Evolutionary conservation across 2,329 filamentous ascomycete genomes (phyloP), one percentile per base, ranked within the genome.

Genomic region (Neonectria coccinea): DNA sequence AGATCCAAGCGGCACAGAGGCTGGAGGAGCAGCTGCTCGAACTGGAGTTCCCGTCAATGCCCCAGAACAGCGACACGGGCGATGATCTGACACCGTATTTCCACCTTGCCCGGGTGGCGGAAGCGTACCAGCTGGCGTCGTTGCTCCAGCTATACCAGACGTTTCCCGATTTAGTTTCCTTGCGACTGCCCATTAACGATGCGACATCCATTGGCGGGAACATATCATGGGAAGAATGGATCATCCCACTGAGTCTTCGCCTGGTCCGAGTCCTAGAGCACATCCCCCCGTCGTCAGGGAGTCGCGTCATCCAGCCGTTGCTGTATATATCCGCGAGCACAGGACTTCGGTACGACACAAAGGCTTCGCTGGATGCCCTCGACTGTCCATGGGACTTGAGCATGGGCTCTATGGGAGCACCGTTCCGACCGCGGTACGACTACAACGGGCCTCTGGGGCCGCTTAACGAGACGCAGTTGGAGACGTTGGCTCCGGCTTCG

Each of bases 61-160:
- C 20, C 39, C 59, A 14, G 9, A 47, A 64, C 2, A 64, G 71
- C 5, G 76, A 75, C 7, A 80, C 77, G 0, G 79, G 77, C 1
- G 78, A 80, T 52, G 58, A 71, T 18, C 62, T 62, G 4, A 74
- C 72, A 1, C 78, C 75, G 0, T 65, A 67, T 1, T 59, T 71
- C 2, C 78, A 82, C 48, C 76, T 82, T 0, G 72, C 74, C 1
- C 67, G 73, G 8, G 75, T 79, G 1, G 79, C 79, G n/a, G 80
- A 82, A 59, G 79, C 79, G 0, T 81, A 81, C 44, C 76, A 79
- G 27, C 68, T 82, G 5, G 74, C 77, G 1, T 77, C 80, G 0
- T 58, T 82, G 4, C 66, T 81, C 1, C 79, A 81, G 27, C 74
- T 82, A 0, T 81, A 82, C 68, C 76, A 80, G 64, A 81, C 80